A percentile compares a stretch with the other conserved stretches of the same genome.
These are phyloP conservation scores for Monosporascus ibericus DNA, from an alignment of 2,329 filamentous ascomycete species.

Conservation along the genomic window DNA sequence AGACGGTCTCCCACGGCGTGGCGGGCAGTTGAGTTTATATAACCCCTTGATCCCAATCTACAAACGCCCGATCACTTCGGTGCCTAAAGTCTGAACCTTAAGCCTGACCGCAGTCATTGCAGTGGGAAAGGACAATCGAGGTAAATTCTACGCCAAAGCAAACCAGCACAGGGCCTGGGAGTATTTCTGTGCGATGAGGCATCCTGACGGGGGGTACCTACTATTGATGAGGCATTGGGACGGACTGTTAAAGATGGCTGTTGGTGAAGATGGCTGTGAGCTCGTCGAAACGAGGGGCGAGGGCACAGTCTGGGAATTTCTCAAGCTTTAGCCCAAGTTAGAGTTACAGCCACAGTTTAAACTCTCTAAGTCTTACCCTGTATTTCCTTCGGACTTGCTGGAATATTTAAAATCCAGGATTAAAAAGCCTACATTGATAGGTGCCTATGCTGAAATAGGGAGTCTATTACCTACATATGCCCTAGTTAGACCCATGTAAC, in stretches of 20 bases:
- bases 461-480: too few relatives aligned
- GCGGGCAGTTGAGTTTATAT: not conserved
- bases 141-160: not conserved
- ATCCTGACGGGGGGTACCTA: not conserved
- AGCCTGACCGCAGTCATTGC: not conserved
- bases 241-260: not conserved
- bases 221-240: not conserved
- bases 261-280: not conserved
- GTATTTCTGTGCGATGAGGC: not conserved
- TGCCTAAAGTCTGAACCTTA: not conserved
- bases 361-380: too few relatives aligned
- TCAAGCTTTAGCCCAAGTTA: not conserved
- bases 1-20: too few relatives aligned
- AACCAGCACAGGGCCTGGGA: not conserved
- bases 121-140: not conserved
- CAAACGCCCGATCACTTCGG: not conserved
- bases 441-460: too few relatives aligned
- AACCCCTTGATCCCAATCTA: not conserved
- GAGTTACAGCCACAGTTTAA: too few relatives aligned
- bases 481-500: too few relatives aligned
- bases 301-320: not conserved
- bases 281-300: not conserved
- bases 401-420: too few relatives aligned
- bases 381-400: too few relatives aligned
- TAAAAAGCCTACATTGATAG: too few relatives aligned